Conservation (phyloP, 2,329 filamentous ascomycete species). For the Microdochium nivale region DNA sequence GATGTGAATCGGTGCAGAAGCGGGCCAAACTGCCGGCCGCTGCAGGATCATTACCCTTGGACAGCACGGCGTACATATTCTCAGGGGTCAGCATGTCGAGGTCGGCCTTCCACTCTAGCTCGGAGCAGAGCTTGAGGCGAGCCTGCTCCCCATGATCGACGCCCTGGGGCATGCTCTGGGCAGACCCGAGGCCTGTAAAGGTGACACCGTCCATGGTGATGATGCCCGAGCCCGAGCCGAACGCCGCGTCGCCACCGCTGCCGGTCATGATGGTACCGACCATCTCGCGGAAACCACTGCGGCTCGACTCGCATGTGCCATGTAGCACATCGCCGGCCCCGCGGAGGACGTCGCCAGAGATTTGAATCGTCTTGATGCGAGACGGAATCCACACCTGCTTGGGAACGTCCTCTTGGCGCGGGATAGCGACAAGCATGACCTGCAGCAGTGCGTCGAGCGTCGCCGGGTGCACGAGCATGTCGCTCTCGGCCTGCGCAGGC, state of each 20-base stretch:
- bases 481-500: slow-evolving; percentile 43
- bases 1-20: slow-evolving; percentile 1
- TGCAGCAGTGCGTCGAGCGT: slow-evolving; percentile 51
- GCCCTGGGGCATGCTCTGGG: neutral
- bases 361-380: neutral
- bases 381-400: neutral
- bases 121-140: neutral
- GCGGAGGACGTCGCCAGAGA: neutral
- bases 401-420: neutral
- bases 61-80: neutral
- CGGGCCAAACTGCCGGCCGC: slow-evolving; percentile 3
- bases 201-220: neutral
- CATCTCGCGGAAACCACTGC: slow-evolving; percentile 1
- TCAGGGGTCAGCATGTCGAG: slow-evolving; percentile 1
- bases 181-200: neutral
- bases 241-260: neutral
- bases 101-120: slow-evolving; percentile 1
- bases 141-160: neutral
- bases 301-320: neutral
- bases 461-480: slow-evolving; percentile 47
- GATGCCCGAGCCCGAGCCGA: neutral
- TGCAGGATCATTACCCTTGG: neutral
- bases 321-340: neutral
- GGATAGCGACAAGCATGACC: slow-evolving; percentile 28
- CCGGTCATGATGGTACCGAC: neutral